Base-by-base conservation (phyloP, 257 asterid genomes). In the Solanum sejunctum region DNA sequence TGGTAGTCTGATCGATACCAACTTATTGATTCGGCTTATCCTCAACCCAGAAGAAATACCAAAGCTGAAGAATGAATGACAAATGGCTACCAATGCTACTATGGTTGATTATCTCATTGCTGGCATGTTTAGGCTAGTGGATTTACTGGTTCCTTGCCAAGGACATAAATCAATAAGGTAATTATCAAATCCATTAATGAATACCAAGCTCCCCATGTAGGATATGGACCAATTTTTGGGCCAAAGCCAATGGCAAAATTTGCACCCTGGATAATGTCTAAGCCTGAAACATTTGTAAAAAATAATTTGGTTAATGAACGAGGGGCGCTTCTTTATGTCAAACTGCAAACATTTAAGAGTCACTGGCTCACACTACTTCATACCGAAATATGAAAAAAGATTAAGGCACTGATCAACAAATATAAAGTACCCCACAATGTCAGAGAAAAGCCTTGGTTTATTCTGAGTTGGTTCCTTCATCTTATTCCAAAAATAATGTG, bases 21-120 rank as follows among this genome's bases (percentile, higher is more conserved):
- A 72, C 21, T 82, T 89, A 49, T 70, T 90, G 90, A 70, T 90
- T 82, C 75, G 87, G 61, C 49, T 85, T 66, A 90, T 92, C 7
- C 41, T 83, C 17, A 56, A 91, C 87, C 92, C 92, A 20, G 83
- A 91, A 81, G 80, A 85, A 89, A 85, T 87, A n/a, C 80, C 75
- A 86, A 86, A 86, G 82, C 56, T 92, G 81, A 78, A 88, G 28
- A 82, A 77, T 61, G 85, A 84, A 71, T 47, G 49, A 1, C 56
- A 82, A 21, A 18, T 49, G 23, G 18, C 58, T 39, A 51, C 85
- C 57, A 36, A 61, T 57, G 7, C 20, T 56, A 51, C 84, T 32
- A 20, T 72, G 57, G 21, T 3, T 72, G 85, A 79, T 84, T 18
- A 32, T 36, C 64, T 17, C 21, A 77, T 12, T 12, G 7, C 6